Evolutionary conservation across 176 grass and related monocot species (phyloP), one percentile per base, ranked within the genome.

Genomic region (Bolboschoenus planiculmis): DNA sequence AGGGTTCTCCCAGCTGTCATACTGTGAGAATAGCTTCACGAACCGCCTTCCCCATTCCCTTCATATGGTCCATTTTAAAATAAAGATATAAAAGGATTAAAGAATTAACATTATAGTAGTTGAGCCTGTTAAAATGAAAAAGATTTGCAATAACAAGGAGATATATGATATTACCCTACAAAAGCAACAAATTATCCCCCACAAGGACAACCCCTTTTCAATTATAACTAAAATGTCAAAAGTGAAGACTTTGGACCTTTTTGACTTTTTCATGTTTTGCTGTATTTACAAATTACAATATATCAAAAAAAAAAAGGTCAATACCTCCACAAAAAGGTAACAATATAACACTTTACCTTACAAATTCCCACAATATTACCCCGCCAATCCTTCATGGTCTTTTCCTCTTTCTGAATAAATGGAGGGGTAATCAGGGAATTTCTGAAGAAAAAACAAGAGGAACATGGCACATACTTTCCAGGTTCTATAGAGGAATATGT

Each of bases 21-120:
- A 87, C 58, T 90, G 97, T 68, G 89, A 61, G 88, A 93, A 96
- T 77, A 90, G 63, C 85, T 96, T 96, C 86, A 93, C 86, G 82
- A 99, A 99, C 18, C 91, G 89, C 36, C 88, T 88, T 66, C 97
- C 97, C 97, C 97, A 99, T 85, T 99, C 97, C 83, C 97, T 97
- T 84, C 70, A 74, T 15, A 48, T 36, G 50, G 81, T 89, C 83
- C 37, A 82, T 58, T 86, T 63, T 57, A 90, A 86, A 42, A 35
- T 9, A 80, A 60, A 75, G 40, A 78, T n/a, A 60, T 58, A 42
- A 59, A 63, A 40, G 13, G 10, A 43, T 30, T 55, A 40, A 33
- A 18, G 14, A 18, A 53, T 53, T 77, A 53, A 33, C 24, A 8
- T 77, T 53, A 18, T 53, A 51, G 39, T 76, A 53, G 26, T 29